These are phyloP conservation scores for Starmerella sirachaensis DNA, from an alignment of 805 yeast species.

Conservation along the genomic window DNA sequence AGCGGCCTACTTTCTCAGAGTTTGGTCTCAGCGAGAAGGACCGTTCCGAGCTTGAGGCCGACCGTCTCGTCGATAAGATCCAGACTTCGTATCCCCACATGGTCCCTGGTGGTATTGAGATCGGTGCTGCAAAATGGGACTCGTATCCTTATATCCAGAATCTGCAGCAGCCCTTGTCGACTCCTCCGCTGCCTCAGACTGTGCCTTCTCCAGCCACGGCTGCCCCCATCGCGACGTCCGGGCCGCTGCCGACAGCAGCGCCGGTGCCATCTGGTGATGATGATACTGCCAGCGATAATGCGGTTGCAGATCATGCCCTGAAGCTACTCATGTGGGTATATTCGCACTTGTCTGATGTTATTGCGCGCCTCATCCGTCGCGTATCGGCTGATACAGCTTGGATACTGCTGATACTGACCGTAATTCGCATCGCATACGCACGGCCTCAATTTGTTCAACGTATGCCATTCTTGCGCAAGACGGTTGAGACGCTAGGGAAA, in stretches of 20 bases:
- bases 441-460: conserved; percentile 14
- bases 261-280: background rate
- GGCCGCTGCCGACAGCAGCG: no score
- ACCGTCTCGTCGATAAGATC: conserved; percentile 14
- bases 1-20: conserved; percentile 17
- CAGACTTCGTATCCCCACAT: conserved; percentile 16
- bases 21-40: conserved; percentile 23
- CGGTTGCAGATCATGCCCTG: no score
- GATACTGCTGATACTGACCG: conserved; percentile 11
- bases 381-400: conserved; percentile 14
- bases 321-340: background rate
- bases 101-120: conserved; percentile 15
- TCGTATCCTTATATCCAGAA: background rate
- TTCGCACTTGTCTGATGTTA: background rate
- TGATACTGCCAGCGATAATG: no score
- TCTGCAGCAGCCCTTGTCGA: background rate
- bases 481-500: conserved; percentile 15
- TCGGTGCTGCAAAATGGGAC: background rate
- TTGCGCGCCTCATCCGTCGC: conserved; percentile 11
- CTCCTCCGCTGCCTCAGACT: no score
- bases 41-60: conserved; percentile 17
- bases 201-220: no score
- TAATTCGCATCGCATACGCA: conserved; percentile 16
- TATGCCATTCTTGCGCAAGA: conserved; percentile 13
- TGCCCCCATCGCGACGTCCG: background rate